These are phyloP conservation scores for Cymbidium sinense DNA, from an alignment of 106 monocot genomes.

Conservation along the genomic window DNA sequence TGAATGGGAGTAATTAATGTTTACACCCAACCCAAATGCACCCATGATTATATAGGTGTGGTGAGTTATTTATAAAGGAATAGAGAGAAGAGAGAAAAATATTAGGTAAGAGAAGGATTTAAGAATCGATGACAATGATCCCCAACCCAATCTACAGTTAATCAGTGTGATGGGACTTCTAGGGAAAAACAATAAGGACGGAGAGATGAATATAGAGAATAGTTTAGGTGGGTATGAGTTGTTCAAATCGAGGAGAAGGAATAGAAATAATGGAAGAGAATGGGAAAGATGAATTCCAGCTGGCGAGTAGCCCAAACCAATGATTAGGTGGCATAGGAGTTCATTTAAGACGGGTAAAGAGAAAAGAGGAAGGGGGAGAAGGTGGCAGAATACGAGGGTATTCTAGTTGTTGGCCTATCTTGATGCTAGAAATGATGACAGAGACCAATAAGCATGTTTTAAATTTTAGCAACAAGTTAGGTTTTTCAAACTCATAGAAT, in stretches of 20 bases:
- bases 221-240: neutral
- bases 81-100: neutral
- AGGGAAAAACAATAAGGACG: neutral
- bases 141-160: too few relatives aligned
- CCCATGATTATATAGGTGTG: too few relatives aligned
- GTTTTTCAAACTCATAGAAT: neutral
- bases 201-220: neutral
- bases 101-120: neutral
- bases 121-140: neutral
- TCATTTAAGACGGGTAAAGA: neutral
- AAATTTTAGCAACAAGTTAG: neutral
- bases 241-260: neutral
- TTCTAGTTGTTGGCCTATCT: neutral
- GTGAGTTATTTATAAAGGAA: neutral
- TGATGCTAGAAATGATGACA: neutral
- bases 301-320: neutral
- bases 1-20: too few relatives aligned
- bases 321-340: neutral
- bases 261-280: neutral
- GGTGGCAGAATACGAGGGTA: neutral
- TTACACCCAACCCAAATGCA: too few relatives aligned
- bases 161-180: neutral
- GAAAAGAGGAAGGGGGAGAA: neutral
- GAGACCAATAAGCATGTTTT: neutral
- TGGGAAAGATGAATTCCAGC: neutral